phyloP scores from a whole-genome alignment of 805 yeast species.

The Zygoascus flipseniorum region DNA sequence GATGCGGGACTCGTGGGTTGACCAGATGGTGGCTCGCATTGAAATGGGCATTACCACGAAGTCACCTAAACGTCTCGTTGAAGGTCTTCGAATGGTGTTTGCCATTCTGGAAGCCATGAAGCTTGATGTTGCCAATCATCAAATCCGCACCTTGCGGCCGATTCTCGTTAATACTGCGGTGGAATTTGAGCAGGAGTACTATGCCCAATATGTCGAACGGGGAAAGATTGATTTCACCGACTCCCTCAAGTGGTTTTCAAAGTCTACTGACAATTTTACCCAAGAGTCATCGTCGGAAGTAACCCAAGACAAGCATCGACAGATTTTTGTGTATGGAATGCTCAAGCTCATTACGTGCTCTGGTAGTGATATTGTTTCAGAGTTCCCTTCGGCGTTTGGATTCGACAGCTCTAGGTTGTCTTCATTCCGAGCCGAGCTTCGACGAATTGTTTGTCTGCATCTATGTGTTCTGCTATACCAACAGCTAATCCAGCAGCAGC shows the following conservation, averaged over 20 bases:
- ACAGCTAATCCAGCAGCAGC: constrained; percentile 37
- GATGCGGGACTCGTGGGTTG: constrained; percentile 87
- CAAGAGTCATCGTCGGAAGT: background rate
- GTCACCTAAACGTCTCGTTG: constrained; percentile 46
- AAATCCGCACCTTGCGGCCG: constrained; percentile 77
- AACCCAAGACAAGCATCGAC: constrained; percentile 15
- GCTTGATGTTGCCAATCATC: constrained; percentile 90
- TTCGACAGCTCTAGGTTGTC: constrained; percentile 79
- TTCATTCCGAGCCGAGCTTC: constrained; percentile 71
- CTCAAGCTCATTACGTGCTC: constrained; percentile 57
- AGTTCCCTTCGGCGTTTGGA: constrained; percentile 74
- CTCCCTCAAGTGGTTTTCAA: constrained; percentile 56
- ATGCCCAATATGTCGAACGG: constrained; percentile 32
- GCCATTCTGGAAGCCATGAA: constrained; percentile 90
- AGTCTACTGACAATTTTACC: constrained; percentile 11
- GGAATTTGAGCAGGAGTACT: constrained; percentile 82
- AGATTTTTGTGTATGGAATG: constrained; percentile 17
- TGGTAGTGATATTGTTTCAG: constrained; percentile 61
- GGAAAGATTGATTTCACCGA: constrained; percentile 52
- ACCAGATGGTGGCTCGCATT: constrained; percentile 62
- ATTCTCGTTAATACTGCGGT: constrained; percentile 78
- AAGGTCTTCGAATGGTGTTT: constrained; percentile 69
- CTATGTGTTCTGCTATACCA: constrained; percentile 65
- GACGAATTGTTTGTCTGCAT: constrained; percentile 75
- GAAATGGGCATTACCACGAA: constrained; percentile 34